Percentiles rank a stretch among this genome's conserved stretches.
Conservation (phyloP, 2,329 filamentous ascomycete genomes). For the Alternaria sp. region DNA sequence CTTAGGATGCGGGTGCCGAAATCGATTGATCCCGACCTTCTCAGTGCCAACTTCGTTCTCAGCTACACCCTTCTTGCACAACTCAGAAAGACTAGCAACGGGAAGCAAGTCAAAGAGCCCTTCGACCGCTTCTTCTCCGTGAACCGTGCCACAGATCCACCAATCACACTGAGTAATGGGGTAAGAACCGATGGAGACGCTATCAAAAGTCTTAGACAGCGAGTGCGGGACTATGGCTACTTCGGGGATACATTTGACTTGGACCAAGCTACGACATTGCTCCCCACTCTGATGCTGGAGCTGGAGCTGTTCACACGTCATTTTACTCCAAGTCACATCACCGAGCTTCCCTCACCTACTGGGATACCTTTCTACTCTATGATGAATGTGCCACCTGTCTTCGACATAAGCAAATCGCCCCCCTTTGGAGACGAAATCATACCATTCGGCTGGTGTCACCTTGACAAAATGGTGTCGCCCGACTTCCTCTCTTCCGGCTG, state of each 20-base stretch:
- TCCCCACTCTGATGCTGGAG: conserved; percentile 13
- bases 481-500: conserved; percentile 22
- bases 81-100: not conserved
- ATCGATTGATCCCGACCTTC: conserved; percentile 8
- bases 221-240: conserved; percentile 11
- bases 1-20: not conserved
- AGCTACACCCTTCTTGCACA: conserved; percentile 20
- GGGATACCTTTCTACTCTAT: conserved; percentile 21
- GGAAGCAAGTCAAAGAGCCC: not conserved
- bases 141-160: not conserved
- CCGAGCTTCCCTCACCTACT: conserved; percentile 19
- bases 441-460: conserved; percentile 26
- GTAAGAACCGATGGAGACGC: not conserved
- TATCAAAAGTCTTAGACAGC: conserved; percentile 7
- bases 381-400: conserved; percentile 27
- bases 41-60: conserved; percentile 27
- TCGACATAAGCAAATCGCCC: not conserved
- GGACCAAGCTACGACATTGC: conserved; percentile 19
- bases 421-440: not conserved
- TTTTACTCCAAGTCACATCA: not conserved
- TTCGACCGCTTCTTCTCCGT: not conserved
- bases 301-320: conserved; percentile 1
- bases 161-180: not conserved
- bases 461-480: conserved; percentile 24
- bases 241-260: conserved; percentile 10